Evolutionary conservation across 169 alveolate species (phyloP).

Genomic region (Amoebophrya sp.): DNA sequence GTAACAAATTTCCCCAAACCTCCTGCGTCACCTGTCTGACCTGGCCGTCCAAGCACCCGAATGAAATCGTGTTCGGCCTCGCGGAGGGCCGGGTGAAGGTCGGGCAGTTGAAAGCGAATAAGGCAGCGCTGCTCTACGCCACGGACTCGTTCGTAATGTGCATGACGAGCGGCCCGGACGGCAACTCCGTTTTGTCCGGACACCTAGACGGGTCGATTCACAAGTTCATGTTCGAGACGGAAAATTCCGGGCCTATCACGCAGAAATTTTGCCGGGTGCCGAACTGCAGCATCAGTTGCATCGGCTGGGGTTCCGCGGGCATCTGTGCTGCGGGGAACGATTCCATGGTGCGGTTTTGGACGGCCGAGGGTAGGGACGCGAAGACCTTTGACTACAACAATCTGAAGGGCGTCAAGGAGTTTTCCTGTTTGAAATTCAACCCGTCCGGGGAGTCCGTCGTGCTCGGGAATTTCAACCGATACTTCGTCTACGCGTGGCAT

Average conservation of each 20-base stretch:
- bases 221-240: conserved; percentile 70
- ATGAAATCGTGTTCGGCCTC: conserved; percentile 76
- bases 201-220: conserved; percentile 77
- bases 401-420: conserved; percentile 71
- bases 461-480: conserved; percentile 77
- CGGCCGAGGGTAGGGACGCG: conserved; percentile 42
- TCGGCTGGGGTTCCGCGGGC: conserved; percentile 62
- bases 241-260: conserved; percentile 15
- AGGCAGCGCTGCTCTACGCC: conserved; percentile 55
- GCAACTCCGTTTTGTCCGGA: conserved; percentile 74
- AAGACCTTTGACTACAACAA: conserved; percentile 41
- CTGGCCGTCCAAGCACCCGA: conserved; percentile 76
- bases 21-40: conserved; percentile 77
- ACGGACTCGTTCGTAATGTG: conserved; percentile 74
- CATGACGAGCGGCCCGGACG: conserved; percentile 70
- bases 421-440: conserved; percentile 66
- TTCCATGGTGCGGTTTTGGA: conserved; percentile 75
- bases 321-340: conserved; percentile 85
- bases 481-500: conserved; percentile 61
- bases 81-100: conserved; percentile 84
- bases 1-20: conserved; percentile 75
- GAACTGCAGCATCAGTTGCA: background rate
- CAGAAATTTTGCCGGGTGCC: background rate
- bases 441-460: conserved; percentile 83
- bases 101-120: conserved; percentile 70